Evolutionary conservation across 2,329 filamentous ascomycete genomes (phyloP), one percentile per base, ranked within the genome.

Genomic region (Ophiostoma montium): DNA sequence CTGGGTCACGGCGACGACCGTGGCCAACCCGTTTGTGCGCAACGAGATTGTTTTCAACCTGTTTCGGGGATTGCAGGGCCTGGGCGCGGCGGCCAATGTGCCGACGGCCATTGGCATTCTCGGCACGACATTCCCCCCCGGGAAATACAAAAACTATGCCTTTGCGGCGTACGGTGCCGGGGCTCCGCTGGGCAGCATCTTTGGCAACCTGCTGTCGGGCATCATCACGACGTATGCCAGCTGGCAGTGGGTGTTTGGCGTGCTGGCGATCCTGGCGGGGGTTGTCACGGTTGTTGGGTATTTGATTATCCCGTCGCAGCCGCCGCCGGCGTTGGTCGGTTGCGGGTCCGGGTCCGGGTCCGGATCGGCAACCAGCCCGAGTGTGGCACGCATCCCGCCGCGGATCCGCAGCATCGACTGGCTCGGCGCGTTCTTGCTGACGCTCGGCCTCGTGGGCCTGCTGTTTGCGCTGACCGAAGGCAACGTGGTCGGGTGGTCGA

Each of bases 81-180:
- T 86, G 47, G 80, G 80, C 2, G 77, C 78, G 23, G 81, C 82
- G 2, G 78, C 80, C 15, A 84, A 82, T 57, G 78, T 84, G 0
- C 81, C 82, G 0, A 84, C 80, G 0, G 82, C 81, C 0, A 76
- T 86, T 57, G 82, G 82, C 0, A 84, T 85, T 35, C 61, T 86
- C 3, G 80, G 80, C 0, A 74, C 75, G 1, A 83, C 78, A 0
- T 85, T 85, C 49, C 74, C 75, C 1, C 79, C 80, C 0, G 78
- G 81, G 0, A 79, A 76, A 54, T 75, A 79, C 4, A 84, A 84
- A 63, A 84, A 82, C 56, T 82, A 83, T 58, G 80, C 80, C 1
- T 84, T 86, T 55, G 76, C 75, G 35, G 70, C 72, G 19, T 84
- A 82, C 51, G 71, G 75, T 16, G 78, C 78, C 1, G 81, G 80